Base-by-base conservation (phyloP, 441 rosid genomes). In the Melastoma candidum region DNA sequence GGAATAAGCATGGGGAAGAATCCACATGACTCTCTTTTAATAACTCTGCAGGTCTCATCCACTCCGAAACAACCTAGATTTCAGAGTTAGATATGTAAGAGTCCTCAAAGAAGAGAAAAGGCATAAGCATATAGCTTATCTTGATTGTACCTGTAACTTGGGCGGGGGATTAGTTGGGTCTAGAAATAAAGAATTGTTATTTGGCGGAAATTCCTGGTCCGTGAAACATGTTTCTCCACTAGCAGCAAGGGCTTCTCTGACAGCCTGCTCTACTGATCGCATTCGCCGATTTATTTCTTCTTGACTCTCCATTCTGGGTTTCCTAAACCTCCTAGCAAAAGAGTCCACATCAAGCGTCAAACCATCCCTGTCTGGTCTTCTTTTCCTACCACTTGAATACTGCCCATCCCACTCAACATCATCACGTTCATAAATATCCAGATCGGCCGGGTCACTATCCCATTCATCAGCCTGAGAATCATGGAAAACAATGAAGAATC, bases 321-420 rank as follows among this genome's bases (percentile, higher is more conserved):
- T 87, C 80, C 99, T 79, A 73, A 78, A 81, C 75, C 79, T 90
- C 79, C 98, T 77, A 24, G 97, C 67, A 72, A 95, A 95, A 44
- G 99, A 95, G 77, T 95, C 98, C 25, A 81, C 73, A 56, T 83
- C 87, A 3, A 90, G 65, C 49, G 73, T 74, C 50, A 80, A 75
- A 47, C 66, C 73, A 68, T 90, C 99, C 39, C 98, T 97, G 58
- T 83, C 95, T 46, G 85, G 74, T 70, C 97, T 79, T 73, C 89
- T 83, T 72, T 79, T 95, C 78, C 99, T 84, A 59, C 98, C 99
- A 59, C 98, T 90, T n/a, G 99, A 95, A 69, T 82, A 87, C 58
- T 94, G 99, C 61, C 99, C 99, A 64, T 95, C 99, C 96, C 98
- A 95, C 61, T 95, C 98, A 26, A 90, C 90, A 69, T 87, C 98